Conservation (phyloP, 257 asterid species). For the Mitragyna speciosa region DNA sequence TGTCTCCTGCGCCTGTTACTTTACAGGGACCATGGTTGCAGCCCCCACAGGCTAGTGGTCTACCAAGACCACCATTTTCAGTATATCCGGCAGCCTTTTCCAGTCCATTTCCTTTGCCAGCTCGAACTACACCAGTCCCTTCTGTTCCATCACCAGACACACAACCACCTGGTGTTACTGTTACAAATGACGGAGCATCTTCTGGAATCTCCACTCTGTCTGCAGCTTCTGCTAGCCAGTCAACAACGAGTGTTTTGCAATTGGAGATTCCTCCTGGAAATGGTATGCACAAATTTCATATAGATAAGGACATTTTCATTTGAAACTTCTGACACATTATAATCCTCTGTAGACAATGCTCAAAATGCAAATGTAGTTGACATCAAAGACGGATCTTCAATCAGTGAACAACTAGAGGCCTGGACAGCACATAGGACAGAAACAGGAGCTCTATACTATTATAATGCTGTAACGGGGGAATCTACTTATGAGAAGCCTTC, state of each 20-base stretch:
- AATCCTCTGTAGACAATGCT: slow-evolving; percentile 41
- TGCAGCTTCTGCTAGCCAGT: slow-evolving; percentile 40
- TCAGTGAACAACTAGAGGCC: slow-evolving; percentile 51
- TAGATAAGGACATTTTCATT: slow-evolving; percentile 14
- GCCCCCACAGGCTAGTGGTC: slow-evolving; percentile 59
- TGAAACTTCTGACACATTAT: slow-evolving; percentile 12
- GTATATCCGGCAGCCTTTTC: slow-evolving; percentile 57
- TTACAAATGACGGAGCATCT: slow-evolving; percentile 49
- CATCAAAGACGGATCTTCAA: slow-evolving; percentile 42
- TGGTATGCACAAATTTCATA: slow-evolving; percentile 45
- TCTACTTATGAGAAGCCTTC: slow-evolving; percentile 93
- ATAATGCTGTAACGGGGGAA: slow-evolving; percentile 81
- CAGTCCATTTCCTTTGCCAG: slow-evolving; percentile 55
- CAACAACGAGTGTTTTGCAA: slow-evolving; percentile 38
- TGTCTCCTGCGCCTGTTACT: slow-evolving; percentile 54
- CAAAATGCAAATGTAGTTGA: slow-evolving; percentile 39
- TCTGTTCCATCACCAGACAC: slow-evolving; percentile 57
- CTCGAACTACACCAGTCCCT: slow-evolving; percentile 43
- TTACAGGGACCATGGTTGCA: slow-evolving; percentile 83
- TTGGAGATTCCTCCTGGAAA: slow-evolving; percentile 66
- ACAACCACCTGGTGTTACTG: slow-evolving; percentile 87
- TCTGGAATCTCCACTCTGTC: slow-evolving; percentile 40
- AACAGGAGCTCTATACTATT: slow-evolving; percentile 78
- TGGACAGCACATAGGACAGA: slow-evolving; percentile 96
- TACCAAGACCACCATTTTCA: slow-evolving; percentile 70